Evolutionary conservation across 768 basidiomycete genomes (phyloP), one percentile per base, ranked within the genome.

Genomic region (Termitomyces sp.): DNA sequence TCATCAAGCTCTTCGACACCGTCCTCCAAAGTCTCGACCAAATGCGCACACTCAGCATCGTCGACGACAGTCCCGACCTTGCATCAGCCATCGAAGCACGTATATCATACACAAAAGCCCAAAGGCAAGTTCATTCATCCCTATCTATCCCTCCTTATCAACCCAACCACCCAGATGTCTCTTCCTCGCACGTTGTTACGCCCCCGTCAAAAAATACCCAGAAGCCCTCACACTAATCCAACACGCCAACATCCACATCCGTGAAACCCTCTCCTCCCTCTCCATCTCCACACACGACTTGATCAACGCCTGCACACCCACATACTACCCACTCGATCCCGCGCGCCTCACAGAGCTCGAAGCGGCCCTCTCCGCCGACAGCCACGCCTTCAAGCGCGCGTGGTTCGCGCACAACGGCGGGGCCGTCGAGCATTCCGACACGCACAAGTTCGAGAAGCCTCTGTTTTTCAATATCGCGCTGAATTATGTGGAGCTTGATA

Each of bases 401-500:
- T 94, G 92, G 92, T 89, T 90, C 63, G 77, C 83, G 1, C 80
- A 79, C 67, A 91, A 91, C 64, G 90, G 91, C 3, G 91, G 91
- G 3, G 73, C 77, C 6, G 63, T 73, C 34, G 67, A 68, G 0
- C 76, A 80, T 70, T 75, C 48, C 67, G 75, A 49, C 77, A 79
- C 64, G 70, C 44, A 22, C 14, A 47, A 76, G 39, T 76, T 86
- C 66, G 86, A 87, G 74, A 96, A 96, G 67, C 92, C 92, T 16
- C 65, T 93, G 41, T 97, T 98, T 76, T 97, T 95, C 72, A 92
- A 97, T 68, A 89, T 93, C 59, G 94, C 93, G 18, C 84, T 94
- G 65, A 97, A 96, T 71, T 97, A 96, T 67, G 86, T 92, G 55
- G 84, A 90, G 61, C 71, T 94, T 58, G 90, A 94, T 65, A 87